Conservation (phyloP, 2,329 filamentous ascomycete species). For the Myrmaecium sp. region DNA sequence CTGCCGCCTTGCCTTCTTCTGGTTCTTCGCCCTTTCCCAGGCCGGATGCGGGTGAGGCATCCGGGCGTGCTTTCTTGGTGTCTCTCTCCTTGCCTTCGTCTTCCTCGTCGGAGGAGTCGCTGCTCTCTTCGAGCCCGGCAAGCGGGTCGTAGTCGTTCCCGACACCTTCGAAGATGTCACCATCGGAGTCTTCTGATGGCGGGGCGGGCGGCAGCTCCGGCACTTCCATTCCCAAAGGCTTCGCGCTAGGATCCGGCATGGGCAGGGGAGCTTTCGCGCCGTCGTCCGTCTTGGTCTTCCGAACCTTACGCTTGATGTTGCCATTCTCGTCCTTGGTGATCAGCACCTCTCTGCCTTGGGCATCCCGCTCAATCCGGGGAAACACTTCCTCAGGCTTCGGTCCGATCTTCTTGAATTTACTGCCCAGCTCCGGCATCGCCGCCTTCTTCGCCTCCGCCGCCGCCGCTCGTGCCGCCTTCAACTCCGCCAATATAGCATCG, state of each 20-base stretch:
- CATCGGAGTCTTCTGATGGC: conserved; percentile 32
- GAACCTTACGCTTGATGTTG: conserved; percentile 43
- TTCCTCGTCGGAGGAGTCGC: conserved; percentile 26
- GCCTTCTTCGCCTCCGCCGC: conserved; percentile 26
- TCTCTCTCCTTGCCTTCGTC: conserved; percentile 12
- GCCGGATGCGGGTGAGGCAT: too few relatives aligned
- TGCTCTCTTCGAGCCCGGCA: conserved; percentile 32
- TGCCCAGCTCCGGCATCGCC: conserved; percentile 32
- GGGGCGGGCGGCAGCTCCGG: conserved; percentile 13
- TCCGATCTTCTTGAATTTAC: conserved; percentile 37
- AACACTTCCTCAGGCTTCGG: conserved; percentile 28
- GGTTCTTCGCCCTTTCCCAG: conserved; percentile 3
- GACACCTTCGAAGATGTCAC: conserved; percentile 45
- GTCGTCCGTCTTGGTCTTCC: conserved; percentile 30
- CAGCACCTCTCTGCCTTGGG: conserved; percentile 38
- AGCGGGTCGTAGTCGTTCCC: conserved; percentile 45
- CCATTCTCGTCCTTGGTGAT: conserved; percentile 42
- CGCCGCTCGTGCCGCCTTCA: conserved; percentile 37
- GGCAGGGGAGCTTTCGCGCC: conserved; percentile 18
- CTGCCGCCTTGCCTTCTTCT: conserved; percentile 1
- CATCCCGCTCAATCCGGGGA: conserved; percentile 38
- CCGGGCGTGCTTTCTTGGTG: conserved; percentile 2
- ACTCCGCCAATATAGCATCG: conserved; percentile 41
- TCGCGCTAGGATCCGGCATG: conserved; percentile 26
- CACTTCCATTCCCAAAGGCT: conserved; percentile 34